Conservation (phyloP, 2,329 filamentous ascomycete genomes). For the Aureobasidium sp. region DNA sequence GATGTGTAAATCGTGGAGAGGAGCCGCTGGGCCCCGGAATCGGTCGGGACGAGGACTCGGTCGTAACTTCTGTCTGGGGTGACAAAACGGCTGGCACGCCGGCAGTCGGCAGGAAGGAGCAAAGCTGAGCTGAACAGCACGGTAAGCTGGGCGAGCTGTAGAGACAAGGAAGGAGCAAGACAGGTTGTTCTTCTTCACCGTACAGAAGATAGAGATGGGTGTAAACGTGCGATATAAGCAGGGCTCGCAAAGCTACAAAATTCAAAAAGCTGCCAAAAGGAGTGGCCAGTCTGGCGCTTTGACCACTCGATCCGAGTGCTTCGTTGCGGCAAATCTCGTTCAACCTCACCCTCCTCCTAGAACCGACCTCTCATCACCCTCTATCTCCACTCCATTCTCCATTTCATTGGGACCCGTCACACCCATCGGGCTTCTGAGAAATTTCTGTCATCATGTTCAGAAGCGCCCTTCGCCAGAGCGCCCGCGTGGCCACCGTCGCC, state of each 20-base stretch:
- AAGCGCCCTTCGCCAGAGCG: constrained; percentile 94
- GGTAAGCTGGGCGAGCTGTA: background rate
- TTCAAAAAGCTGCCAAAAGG: constrained; percentile 11
- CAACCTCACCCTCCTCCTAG: constrained; percentile 13
- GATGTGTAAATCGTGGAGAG: constrained; percentile 1
- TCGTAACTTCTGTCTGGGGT: constrained; percentile 1
- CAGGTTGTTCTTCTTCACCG: background rate
- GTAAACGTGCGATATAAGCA: background rate
- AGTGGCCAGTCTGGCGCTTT: background rate
- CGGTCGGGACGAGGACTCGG: constrained; percentile 6
- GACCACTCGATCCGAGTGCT: constrained; percentile 4
- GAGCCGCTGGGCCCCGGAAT: background rate
- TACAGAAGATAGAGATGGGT: background rate
- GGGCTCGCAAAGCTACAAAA: background rate
- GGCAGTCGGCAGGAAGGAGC: background rate
- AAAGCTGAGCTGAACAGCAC: background rate
- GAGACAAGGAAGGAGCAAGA: background rate
- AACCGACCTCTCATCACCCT: constrained; percentile 14
- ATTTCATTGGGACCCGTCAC: constrained; percentile 14
- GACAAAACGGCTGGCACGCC: constrained; percentile 8
- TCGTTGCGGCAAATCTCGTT: constrained; percentile 11
- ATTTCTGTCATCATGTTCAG: constrained; percentile 69
- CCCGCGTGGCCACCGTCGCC: constrained; percentile 88
- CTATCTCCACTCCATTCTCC: constrained; percentile 16
- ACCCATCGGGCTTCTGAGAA: constrained; percentile 15